Base-by-base conservation (phyloP, 257 asterid genomes). In the Solanum chmielewskii region DNA sequence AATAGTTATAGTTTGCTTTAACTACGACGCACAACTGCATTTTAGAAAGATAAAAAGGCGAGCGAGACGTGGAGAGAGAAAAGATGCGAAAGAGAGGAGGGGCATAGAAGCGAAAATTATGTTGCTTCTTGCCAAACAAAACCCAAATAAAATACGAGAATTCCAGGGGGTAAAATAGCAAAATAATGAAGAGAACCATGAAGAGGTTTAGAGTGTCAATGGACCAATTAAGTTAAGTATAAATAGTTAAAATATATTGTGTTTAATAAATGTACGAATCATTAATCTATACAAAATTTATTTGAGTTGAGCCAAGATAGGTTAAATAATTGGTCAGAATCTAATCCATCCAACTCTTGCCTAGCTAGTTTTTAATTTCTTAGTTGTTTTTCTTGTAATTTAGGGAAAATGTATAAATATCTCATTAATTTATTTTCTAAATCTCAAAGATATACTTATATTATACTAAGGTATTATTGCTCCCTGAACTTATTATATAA, bases 401-500 rank as follows among this genome's bases (percentile, higher is more conserved):
- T 33, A 33, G 35, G 4, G 4, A 3, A 33, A 3, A 33, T 33
- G 4, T 3, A 33, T 1, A 33, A 33, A 0, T 33, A 33, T 0
- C 4, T 2, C 35, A 0, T 3, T 33, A 33, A 33, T 3, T 4
- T 33, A 33, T 33, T 0, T 33, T 0, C 3, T 1, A 33, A 33
- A 33, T 33, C 0, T 33, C 5, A 33, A 0, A 33, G 5, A 33
- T 0, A 33, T 3, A 33, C 5, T 33, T 33, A 33, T 33, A 33
- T 3, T 33, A 33, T 33, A 33, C 0, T 33, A 33, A 33, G 5
- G 5, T 33, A 0, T 0, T 33, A 3, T 33, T 33, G 0, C 35
- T 2, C 4, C 5, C 35, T 33, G 5, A 33, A 33, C 5, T 33
- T 33, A 33, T 33, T 33, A 33, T 33, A 33, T 33, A 33, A 33